Evolutionary conservation across 2,329 filamentous ascomycete species (phyloP), one percentile per base, ranked within the genome.

Genomic region (Pseudogymnoascus sp.): DNA sequence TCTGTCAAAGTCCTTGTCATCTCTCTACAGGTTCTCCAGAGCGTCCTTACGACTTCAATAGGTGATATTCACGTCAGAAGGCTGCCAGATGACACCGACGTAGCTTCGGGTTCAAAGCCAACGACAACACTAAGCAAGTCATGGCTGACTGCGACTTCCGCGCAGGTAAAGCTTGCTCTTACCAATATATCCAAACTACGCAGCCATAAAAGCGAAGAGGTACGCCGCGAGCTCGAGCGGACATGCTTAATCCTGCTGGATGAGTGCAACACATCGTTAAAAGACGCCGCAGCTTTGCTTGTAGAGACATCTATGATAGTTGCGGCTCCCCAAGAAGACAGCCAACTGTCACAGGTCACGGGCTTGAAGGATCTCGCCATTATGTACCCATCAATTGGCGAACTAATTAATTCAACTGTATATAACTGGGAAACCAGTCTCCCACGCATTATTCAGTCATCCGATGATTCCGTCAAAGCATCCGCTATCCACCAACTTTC

Each of bases 401-500:
- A 88, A 20, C 76, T 83, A 2, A 76, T 93, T 25, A 89, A 90
- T 67, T 82, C 80, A 28, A 87, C 84, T 0, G 79, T 95, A 0
- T 89, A 93, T 71, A 86, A 86, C 59, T 97, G 92, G 92, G 82
- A 92, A 22, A 84, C 85, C 2, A 87, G 90, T 39, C 81, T 99
- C 16, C 87, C 93, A 4, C 83, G 92, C 14, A 75, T 90, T 12
- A 92, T 97, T 85, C 90, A 93, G 71, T 84, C 86, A 7, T 88
- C 86, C 66, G 92, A 97, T 68, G 91, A 96, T 67, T 79, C 80
- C n/a, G 78, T 81, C 28, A 96, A 95, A 71, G 81, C 85, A 64
- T 81, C 82, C 61, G 85, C 87, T 1, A 81, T 97, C 25, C 81
- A 82, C 28, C 90, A 93, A 64, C 81, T 99, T n/a, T 83, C 87